Evolutionary conservation across 495 filamentous ascomycete genomes (phyloP), one percentile per base, ranked within the genome.

Genomic region (Lophiotrema nucula): DNA sequence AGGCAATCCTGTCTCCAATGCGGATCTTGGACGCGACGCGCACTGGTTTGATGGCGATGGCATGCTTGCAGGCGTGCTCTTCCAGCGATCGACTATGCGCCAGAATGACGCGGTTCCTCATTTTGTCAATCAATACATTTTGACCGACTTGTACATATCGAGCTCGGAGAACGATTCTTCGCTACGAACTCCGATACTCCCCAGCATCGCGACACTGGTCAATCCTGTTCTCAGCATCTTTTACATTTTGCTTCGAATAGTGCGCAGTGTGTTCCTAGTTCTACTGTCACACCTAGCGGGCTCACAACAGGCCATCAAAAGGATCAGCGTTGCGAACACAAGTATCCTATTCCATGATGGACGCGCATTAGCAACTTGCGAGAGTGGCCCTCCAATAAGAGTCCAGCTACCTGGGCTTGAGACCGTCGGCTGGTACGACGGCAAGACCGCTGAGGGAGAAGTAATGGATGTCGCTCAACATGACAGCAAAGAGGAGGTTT

Each of bases 41-140:
- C 83, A 88, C 58, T 86, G 83, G 83, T 87, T 88, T 56, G 85
- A 87, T 58, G 85, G 85, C 43, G 85, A 87, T 69, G 85, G 83
- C 1, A 87, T 88, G 84, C 78, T 87, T 2, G 77, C 79, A 21
- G 85, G 84, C 13, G 82, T 88, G 0, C 70, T 72, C 8, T 86
- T 88, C 69, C 68, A 62, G 31, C 70, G 70, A 23, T 44, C 56
- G 2, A 60, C 58, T 4, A 59, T 73, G 18, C 44, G 55, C 6
- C 63, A 66, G 0, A 59, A 60, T 12, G 47, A 26, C 18, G 73
- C 83, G 4, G 62, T 72, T 49, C 84, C 83, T 6, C 69, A 81
- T 39, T 88, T 86, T 60, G 78, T 80, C 39, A 87, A 87, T 57
- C 81, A 82, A 61, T 84, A 79, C 59, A 74, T 87, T 33, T 66